These are phyloP conservation scores for Penicillium samsonianum DNA, from an alignment of 495 filamentous ascomycete genomes.

Conservation along the genomic window DNA sequence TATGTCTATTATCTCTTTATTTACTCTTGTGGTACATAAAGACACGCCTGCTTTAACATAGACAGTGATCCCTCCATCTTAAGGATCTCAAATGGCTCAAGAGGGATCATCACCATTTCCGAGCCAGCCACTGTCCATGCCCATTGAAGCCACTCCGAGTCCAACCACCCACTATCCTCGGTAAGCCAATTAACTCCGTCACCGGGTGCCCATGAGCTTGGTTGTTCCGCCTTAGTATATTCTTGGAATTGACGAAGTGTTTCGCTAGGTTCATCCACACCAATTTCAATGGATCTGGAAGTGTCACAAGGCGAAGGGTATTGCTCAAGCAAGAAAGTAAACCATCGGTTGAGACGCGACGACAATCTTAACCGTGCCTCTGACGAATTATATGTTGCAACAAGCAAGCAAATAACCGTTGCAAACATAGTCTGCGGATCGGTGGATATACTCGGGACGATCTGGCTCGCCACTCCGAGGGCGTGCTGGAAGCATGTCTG, in stretches of 20 bases:
- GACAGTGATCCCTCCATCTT: slow-evolving; percentile 25
- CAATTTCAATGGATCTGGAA: not conserved
- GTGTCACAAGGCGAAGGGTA: slow-evolving; percentile 32
- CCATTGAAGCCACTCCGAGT: slow-evolving; percentile 46
- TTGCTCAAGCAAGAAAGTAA: slow-evolving; percentile 38
- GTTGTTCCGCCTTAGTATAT: slow-evolving; percentile 18
- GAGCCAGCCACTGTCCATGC: slow-evolving; percentile 41
- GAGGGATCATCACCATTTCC: slow-evolving; percentile 42
- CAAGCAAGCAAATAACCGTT: slow-evolving; percentile 23
- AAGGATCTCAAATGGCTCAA: slow-evolving; percentile 39
- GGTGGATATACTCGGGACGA: slow-evolving; percentile 23
- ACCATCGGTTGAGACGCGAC: slow-evolving; percentile 39
- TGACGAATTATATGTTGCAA: slow-evolving; percentile 23
- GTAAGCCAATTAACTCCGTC: slow-evolving; percentile 27
- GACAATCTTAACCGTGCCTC: slow-evolving; percentile 25
- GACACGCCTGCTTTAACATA: slow-evolving; percentile 38
- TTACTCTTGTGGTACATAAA: slow-evolving; percentile 44
- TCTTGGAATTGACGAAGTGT: slow-evolving; percentile 27
- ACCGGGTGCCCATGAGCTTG: slow-evolving; percentile 10
- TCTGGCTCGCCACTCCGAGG: slow-evolving; percentile 16
- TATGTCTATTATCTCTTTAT: slow-evolving; percentile 1
- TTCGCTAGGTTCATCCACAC: slow-evolving; percentile 28
- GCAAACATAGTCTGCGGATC: slow-evolving; percentile 28
- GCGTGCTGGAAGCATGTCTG: slow-evolving; percentile 32
- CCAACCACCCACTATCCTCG: slow-evolving; percentile 40